Evolutionary conservation across 1,284 basidiomycete genomes (phyloP), one percentile per base, ranked within the genome.

Genomic region (Singerocomus inundabilis): DNA sequence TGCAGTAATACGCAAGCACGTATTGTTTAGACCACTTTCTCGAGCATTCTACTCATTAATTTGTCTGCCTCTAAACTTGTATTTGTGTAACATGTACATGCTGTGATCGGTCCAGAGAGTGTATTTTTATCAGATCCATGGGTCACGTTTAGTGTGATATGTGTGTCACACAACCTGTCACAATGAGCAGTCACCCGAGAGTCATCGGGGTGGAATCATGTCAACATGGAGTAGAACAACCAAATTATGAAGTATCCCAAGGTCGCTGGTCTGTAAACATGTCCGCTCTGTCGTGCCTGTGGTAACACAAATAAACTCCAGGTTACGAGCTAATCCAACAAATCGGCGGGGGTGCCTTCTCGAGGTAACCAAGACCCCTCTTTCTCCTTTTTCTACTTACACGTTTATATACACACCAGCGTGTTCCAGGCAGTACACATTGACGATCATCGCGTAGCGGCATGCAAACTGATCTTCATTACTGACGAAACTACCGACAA

Each of bases 281-380:
- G 13, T 49, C 10, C 12, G 7, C 11, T 15, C 1, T 13, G n/a
- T 37, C 3, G 7, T 26, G 3, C 7, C 6, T 7, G 18, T 24
- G 9, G 7, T 40, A 13, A 49, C 12, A 4, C 21, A 21, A 21
- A 31, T 9, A 11, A 24, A 38, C 5, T 8, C 10, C 60, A 81
- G 91, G 91, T 5, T 93, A 81, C 62, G 73, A 84, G 21, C 74
- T 93, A 11, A 72, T 87, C 8, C 75, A 88, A 56, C 78, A 85
- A 67, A 86, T 94, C 43, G 92, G 90, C 3, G 88, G 88, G 0
- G 92, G 92, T 18, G 89, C 88, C 3, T 93, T 93, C 70, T 90
- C 90, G 26, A 86, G 77, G 91, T 90, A 57, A 61, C 78, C 15
- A 15, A 21, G 21, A 21, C 21, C 21, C 21, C 21, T 56, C 28